Conservation (phyloP, 495 filamentous ascomycete species). For the Xylaria castorea region DNA sequence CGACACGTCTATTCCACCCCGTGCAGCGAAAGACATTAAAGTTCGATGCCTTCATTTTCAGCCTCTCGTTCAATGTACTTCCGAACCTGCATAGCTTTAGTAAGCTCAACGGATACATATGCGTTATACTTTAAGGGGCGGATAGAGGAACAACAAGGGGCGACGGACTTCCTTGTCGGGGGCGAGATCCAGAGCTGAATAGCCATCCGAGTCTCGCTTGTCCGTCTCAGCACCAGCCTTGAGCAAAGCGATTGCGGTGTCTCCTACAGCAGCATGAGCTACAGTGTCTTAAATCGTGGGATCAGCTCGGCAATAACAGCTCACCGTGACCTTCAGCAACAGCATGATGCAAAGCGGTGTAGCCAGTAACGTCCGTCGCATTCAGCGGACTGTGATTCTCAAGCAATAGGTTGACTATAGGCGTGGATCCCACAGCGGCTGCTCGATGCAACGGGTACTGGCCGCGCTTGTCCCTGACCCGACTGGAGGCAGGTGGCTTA, state of each 20-base stretch:
- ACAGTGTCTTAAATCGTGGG: neutral
- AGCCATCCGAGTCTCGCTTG: constrained; percentile 76
- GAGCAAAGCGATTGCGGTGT: constrained; percentile 80
- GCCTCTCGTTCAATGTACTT: constrained; percentile 81
- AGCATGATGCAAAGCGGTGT: constrained; percentile 92
- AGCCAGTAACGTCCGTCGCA: constrained; percentile 81
- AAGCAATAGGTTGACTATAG: constrained; percentile 80
- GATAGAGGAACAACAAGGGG: neutral
- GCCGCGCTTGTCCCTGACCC: constrained; percentile 81
- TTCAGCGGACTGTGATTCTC: constrained; percentile 83
- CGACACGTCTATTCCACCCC: neutral
- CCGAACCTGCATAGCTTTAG: constrained; percentile 58
- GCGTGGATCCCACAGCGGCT: constrained; percentile 84
- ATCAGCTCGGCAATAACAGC: constrained; percentile 6
- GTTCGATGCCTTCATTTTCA: constrained; percentile 85
- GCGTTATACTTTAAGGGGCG: neutral
- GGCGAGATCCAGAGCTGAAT: constrained; percentile 78
- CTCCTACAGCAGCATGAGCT: constrained; percentile 51
- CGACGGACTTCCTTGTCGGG: constrained; percentile 68
- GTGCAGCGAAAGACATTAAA: constrained; percentile 38
- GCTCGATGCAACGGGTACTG: constrained; percentile 91
- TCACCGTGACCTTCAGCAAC: constrained; percentile 87
- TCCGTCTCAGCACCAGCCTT: constrained; percentile 85
- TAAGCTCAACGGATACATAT: constrained; percentile 7
- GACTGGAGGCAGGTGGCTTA: constrained; percentile 74